Evolutionary conservation across 306 rosid species (phyloP).

Genomic region (Carpinus fangiana): DNA sequence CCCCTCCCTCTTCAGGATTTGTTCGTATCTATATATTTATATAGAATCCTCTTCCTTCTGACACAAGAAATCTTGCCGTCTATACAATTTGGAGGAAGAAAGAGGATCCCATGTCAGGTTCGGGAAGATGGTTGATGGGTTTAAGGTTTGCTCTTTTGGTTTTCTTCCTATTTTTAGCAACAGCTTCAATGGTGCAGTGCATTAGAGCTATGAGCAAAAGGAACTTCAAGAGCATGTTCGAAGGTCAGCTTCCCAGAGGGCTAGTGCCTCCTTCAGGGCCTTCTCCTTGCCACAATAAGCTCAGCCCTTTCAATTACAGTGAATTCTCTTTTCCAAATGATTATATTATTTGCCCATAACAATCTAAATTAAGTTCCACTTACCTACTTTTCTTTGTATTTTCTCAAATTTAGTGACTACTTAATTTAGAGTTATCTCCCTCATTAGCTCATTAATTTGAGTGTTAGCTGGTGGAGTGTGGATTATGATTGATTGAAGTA

Average conservation of each 20-base stretch:
- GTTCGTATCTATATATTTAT: background rate
- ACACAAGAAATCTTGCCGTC: background rate
- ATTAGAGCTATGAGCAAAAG: slow-evolving; percentile 26
- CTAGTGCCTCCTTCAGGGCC: slow-evolving; percentile 80
- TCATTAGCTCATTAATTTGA: too few relatives aligned
- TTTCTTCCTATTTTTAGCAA: slow-evolving; percentile 30
- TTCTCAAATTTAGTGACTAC: background rate
- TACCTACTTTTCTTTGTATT: background rate
- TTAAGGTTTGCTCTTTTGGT: slow-evolving; percentile 14
- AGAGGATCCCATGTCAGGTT: slow-evolving; percentile 27
- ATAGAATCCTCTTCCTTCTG: background rate
- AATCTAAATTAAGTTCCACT: background rate
- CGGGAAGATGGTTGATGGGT: slow-evolving; percentile 21
- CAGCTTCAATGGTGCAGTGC: slow-evolving; percentile 39
- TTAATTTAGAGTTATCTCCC: background rate
- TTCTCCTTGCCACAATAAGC: slow-evolving; percentile 59
- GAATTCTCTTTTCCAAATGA: slow-evolving; percentile 34
- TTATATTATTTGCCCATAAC: slow-evolving; percentile 49
- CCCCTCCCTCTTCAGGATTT: too few relatives aligned
- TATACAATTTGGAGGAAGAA: slow-evolving; percentile 16
- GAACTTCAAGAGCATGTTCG: slow-evolving; percentile 32
- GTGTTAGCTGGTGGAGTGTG: too few relatives aligned
- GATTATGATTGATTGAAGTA: too few relatives aligned
- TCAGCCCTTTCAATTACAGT: slow-evolving; percentile 38
- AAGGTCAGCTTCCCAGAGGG: slow-evolving; percentile 54